Conservation (phyloP, 2,329 filamentous ascomycete genomes). For the Aureobasidium namibiae region DNA sequence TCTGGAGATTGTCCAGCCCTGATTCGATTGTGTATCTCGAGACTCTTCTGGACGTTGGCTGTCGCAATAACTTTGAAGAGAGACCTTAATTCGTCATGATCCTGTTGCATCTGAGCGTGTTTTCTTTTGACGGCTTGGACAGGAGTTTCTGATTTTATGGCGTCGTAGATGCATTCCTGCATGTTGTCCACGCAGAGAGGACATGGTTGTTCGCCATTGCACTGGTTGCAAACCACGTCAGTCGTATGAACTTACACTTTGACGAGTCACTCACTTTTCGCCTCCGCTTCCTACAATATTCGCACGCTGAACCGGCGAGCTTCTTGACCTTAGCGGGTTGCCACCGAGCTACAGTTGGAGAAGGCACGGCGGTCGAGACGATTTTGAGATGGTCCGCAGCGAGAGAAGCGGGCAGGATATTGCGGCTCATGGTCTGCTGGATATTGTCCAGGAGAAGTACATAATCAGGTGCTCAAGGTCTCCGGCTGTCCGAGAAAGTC, state of each 20-base stretch:
- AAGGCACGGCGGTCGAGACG: neutral
- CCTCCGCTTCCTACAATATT: constrained; percentile 7
- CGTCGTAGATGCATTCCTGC: constrained; percentile 13
- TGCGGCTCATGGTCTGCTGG: neutral
- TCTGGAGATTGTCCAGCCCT: constrained; percentile 11
- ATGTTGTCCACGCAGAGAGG: neutral
- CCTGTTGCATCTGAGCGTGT: constrained; percentile 13
- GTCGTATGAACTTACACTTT: neutral
- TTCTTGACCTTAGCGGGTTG: neutral
- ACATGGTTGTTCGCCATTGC: constrained; percentile 5
- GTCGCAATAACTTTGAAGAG: neutral
- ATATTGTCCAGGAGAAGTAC: neutral
- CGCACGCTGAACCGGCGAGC: neutral
- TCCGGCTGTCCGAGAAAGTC: neutral
- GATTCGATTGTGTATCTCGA: constrained; percentile 12
- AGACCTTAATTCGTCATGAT: constrained; percentile 7
- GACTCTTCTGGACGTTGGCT: neutral
- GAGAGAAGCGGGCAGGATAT: neutral
- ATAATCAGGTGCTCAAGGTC: neutral
- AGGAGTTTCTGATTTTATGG: constrained; percentile 10
- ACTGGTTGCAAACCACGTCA: neutral
- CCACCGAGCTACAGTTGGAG: neutral
- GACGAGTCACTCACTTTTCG: neutral
- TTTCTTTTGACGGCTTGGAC: constrained; percentile 15
- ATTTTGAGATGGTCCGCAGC: neutral